Evolutionary conservation across 1,139 yeast species (phyloP), one percentile per base, ranked within the genome.

Genomic region (Eremothecium gossypii): DNA sequence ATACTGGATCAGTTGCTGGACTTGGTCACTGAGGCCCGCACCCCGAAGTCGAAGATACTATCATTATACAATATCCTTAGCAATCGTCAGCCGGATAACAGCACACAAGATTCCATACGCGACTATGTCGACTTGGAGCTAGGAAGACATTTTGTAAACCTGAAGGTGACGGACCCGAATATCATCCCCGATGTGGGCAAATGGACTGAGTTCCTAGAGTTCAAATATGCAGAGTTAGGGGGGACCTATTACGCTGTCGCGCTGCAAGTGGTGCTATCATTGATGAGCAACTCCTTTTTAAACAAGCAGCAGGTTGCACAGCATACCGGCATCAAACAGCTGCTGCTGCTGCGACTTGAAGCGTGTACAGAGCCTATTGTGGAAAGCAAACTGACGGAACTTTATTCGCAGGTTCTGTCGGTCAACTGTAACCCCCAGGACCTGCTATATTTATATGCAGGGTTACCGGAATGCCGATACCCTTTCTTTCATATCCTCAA

Each of bases 211-310:
- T 40, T 45, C 12, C 29, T 45, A 5, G 27, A 43, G 6, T 23
- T 44, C 1, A 43, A 35, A 3, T 33, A 35, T 28, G 33, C 31
- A 28, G 49, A 45, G 38, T 29, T 8, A 9, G 29, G 36, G 8
- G 41, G 41, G 5, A 17, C 36, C 8, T 43, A 41, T 11, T 44
- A 47, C 31, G 46, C 45, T 8, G 30, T 46, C 8, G 40, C 48
- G 9, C 31, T 51, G 27, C 53, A 52, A 20, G 46, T 55, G 7
- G 44, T 55, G 8, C 17, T 55, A 2, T 47, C 51, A 8, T 40
- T 55, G 38, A 32, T 44, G 2, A 43, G 45, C 23, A 38, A 42
- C 4, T 55, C 59, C 4, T 13, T 51, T 8, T 29, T 51, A 14
- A 53, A 54, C 36, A 50, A 44, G 32, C 51, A 49, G 41, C 42